A percentile compares a stretch with the other conserved stretches of the same genome.
Evolutionary conservation across 352 stramenopile species (phyloP).

Genomic region (Aphanomyces invadans): DNA sequence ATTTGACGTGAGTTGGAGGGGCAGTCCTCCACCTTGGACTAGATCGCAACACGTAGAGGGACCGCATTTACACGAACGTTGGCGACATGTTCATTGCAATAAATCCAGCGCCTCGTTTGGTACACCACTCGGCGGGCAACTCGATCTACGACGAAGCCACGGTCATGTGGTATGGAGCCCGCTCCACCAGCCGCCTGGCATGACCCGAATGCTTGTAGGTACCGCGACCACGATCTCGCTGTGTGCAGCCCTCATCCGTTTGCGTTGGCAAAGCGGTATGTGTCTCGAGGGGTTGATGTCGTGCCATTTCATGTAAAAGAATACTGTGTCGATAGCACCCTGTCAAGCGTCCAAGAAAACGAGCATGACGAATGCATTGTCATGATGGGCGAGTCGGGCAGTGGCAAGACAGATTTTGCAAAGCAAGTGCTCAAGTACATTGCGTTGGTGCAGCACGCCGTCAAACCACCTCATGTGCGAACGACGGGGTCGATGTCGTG

Average conservation of each 20-base stretch:
- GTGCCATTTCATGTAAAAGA: too few species aligned
- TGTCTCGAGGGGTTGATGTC: slow-evolving; percentile 42
- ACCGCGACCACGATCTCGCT: slow-evolving; percentile 14
- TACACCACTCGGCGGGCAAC: slow-evolving; percentile 67
- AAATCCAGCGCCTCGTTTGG: slow-evolving; percentile 55
- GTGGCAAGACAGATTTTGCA: slow-evolving; percentile 64
- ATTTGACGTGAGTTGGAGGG: slow-evolving; percentile 30
- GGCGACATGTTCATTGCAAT: slow-evolving; percentile 54
- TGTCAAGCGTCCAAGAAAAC: not conserved
- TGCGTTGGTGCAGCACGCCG: slow-evolving; percentile 41
- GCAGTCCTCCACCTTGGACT: too few species aligned
- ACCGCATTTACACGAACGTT: slow-evolving; percentile 56
- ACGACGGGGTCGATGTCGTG: not conserved
- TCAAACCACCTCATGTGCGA: slow-evolving; percentile 11
- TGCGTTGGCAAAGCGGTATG: slow-evolving; percentile 56
- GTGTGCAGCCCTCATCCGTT: slow-evolving; percentile 49
- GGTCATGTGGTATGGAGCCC: slow-evolving; percentile 55
- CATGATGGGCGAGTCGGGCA: slow-evolving; percentile 58
- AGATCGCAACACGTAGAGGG: too few species aligned
- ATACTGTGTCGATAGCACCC: not conserved
- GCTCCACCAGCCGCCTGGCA: too few species aligned
- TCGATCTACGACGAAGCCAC: slow-evolving; percentile 79
- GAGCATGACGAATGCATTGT: slow-evolving; percentile 26
- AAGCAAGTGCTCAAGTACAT: slow-evolving; percentile 78
- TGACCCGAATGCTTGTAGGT: slow-evolving; percentile 33